These are phyloP conservation scores for Cadophora luteo-olivacea DNA, from an alignment of 2,329 filamentous ascomycete species.

Conservation along the genomic window DNA sequence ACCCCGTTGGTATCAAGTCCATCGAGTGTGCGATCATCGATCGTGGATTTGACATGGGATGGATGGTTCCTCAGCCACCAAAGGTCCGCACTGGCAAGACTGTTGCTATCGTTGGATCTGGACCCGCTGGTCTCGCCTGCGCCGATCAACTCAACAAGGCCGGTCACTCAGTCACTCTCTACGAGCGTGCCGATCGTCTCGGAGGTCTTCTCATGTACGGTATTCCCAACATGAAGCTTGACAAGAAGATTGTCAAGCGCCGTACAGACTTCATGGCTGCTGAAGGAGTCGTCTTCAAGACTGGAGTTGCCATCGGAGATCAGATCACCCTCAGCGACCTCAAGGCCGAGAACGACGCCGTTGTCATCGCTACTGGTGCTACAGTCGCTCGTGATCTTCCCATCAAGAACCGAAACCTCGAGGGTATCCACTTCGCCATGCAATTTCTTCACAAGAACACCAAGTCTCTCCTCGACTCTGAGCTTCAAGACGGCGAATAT, in stretches of 20 bases:
- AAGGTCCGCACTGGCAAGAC: constrained; percentile 85
- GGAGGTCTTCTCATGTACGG: constrained; percentile 98
- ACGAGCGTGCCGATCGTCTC: constrained; percentile 88
- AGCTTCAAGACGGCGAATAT: constrained; percentile 82
- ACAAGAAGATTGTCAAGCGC: constrained; percentile 96
- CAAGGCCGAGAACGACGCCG: constrained; percentile 77
- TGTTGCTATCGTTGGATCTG: constrained; percentile 88
- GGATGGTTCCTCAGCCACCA: constrained; percentile 89
- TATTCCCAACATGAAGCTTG: constrained; percentile 99
- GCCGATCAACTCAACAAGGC: constrained; percentile 95
- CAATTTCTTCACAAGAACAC: constrained; percentile 97
- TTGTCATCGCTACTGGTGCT: constrained; percentile 90
- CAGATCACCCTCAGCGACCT: constrained; percentile 74
- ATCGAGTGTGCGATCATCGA: constrained; percentile 99
- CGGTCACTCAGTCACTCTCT: constrained; percentile 87
- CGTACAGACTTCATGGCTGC: constrained; percentile 93
- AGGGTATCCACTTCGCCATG: constrained; percentile 96
- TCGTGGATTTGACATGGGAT: constrained; percentile 96
- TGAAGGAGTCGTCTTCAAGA: constrained; percentile 85
- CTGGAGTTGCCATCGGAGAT: constrained; percentile 78
- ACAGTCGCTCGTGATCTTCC: constrained; percentile 93
- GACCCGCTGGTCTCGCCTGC: constrained; percentile 86
- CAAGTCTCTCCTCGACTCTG: constrained; percentile 93
- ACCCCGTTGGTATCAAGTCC: constrained; percentile 97
- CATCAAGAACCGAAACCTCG: constrained; percentile 85